Evolutionary conservation across 495 filamentous ascomycete genomes (phyloP).

Genomic region (Aspergillus mulundensis): DNA sequence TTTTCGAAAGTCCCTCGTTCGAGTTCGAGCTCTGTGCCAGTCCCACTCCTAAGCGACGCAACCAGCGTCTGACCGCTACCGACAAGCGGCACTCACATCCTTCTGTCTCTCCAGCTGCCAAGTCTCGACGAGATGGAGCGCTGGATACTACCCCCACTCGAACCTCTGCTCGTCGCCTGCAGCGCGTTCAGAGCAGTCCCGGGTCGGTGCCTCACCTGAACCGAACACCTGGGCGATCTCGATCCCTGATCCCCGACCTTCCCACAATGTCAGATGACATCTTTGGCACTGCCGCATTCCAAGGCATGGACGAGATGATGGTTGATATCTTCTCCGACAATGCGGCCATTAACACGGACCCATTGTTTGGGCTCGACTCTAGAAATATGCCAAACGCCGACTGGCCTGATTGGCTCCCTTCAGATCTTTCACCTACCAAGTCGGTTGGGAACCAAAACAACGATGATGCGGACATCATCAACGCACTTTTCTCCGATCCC

Average conservation of each 20-base stretch:
- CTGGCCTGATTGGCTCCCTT: slow-evolving; percentile 41
- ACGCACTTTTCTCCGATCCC: slow-evolving; percentile 39
- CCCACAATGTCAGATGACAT: slow-evolving; percentile 19
- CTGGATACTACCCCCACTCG: slow-evolving; percentile 28
- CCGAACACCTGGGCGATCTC: slow-evolving; percentile 26
- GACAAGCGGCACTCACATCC: slow-evolving; percentile 44
- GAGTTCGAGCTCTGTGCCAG: slow-evolving; percentile 54
- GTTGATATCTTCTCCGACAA: slow-evolving; percentile 39
- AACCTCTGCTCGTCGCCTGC: slow-evolving; percentile 31
- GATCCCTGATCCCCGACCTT: slow-evolving; percentile 16
- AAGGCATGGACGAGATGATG: slow-evolving; percentile 36
- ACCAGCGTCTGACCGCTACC: slow-evolving; percentile 41
- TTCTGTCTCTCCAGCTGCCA: slow-evolving; percentile 32
- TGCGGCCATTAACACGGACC: slow-evolving; percentile 18
- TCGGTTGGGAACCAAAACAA: slow-evolving; percentile 24
- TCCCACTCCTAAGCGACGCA: slow-evolving; percentile 53
- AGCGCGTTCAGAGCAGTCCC: slow-evolving; percentile 30
- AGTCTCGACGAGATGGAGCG: slow-evolving; percentile 23
- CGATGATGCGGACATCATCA: slow-evolving; percentile 36
- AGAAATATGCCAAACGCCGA: slow-evolving; percentile 21
- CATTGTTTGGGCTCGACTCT: slow-evolving; percentile 24
- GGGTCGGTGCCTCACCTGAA: slow-evolving; percentile 20
- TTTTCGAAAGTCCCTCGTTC: slow-evolving; percentile 52
- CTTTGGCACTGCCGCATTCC: slow-evolving; percentile 26
- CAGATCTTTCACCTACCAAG: slow-evolving; percentile 32